Evolutionary conservation across 306 rosid species (phyloP).

Genomic region (Trifolium dubium): DNA sequence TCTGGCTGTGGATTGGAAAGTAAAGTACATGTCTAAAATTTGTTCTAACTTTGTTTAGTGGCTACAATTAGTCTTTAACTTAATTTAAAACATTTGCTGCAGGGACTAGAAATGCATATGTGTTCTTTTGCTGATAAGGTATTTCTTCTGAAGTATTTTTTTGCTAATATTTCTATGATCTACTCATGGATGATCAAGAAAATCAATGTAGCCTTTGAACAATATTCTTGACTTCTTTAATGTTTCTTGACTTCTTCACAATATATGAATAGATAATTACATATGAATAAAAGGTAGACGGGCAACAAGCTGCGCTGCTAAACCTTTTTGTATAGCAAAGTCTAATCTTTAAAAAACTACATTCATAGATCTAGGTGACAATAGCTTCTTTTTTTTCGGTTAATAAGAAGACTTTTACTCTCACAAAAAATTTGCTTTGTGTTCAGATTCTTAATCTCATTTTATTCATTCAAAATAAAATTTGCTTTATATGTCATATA

Average conservation of each 20-base stretch:
- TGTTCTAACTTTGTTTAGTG: slow-evolving; percentile 18
- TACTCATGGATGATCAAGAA: slow-evolving; percentile 30
- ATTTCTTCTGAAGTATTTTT: slow-evolving; percentile 43
- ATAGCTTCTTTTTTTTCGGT: too few species aligned
- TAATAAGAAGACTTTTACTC: too few species aligned
- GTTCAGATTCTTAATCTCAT: too few species aligned
- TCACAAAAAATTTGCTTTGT: too few species aligned
- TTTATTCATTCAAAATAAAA: too few species aligned
- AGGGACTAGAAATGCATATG: slow-evolving; percentile 96
- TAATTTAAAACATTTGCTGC: slow-evolving; percentile 38
- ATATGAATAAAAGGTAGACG: too few species aligned
- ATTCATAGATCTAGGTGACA: too few species aligned
- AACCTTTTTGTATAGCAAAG: too few species aligned
- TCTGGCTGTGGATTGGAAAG: slow-evolving; percentile 3
- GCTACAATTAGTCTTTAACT: background rate
- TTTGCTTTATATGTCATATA: too few species aligned
- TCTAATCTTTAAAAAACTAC: too few species aligned
- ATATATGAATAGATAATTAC: too few species aligned
- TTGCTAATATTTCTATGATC: slow-evolving; percentile 34
- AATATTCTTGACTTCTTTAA: slow-evolving; percentile 57
- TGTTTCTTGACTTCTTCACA: slow-evolving; percentile 13
- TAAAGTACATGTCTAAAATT: slow-evolving; percentile 24
- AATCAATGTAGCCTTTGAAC: slow-evolving; percentile 49
- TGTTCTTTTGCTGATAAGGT: slow-evolving; percentile 77
- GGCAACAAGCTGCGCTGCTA: too few species aligned